Percentiles rank a stretch among this genome's conserved stretches.
Evolutionary conservation across 2,329 filamentous ascomycete species (phyloP).

Genomic region (Hirsutella minnesotensis): DNA sequence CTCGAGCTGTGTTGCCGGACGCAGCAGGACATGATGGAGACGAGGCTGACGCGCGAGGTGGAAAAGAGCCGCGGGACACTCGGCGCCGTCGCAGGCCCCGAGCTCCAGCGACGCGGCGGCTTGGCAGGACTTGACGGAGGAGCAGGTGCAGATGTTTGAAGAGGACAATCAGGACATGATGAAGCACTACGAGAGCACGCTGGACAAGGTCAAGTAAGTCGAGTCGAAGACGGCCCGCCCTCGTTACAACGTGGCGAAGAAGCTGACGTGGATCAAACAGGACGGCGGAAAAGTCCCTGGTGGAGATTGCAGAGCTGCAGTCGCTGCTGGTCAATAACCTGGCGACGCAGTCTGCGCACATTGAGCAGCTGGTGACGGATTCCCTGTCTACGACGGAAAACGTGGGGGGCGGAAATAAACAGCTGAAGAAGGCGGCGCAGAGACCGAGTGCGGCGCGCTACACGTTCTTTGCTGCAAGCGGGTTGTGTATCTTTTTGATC

Average conservation of each 20-base stretch:
- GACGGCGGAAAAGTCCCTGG: constrained; percentile 75
- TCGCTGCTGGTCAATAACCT: constrained; percentile 80
- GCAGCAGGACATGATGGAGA: constrained; percentile 90
- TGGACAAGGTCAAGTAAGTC: constrained; percentile 84
- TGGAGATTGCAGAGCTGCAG: constrained; percentile 89
- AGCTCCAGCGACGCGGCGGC: constrained; percentile 9
- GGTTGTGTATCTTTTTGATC: constrained; percentile 62
- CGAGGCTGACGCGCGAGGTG: constrained; percentile 68
- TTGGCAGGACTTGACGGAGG: constrained; percentile 54
- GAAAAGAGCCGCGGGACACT: constrained; percentile 86
- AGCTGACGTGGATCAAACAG: constrained; percentile 32
- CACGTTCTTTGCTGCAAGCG: constrained; percentile 70
- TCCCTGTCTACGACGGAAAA: constrained; percentile 75
- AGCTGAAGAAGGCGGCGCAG: constrained; percentile 73
- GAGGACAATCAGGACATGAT: constrained; percentile 88
- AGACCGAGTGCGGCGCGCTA: constrained; percentile 61
- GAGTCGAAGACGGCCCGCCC: too few relatives aligned
- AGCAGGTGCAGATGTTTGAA: constrained; percentile 89
- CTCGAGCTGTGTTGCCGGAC: constrained; percentile 65
- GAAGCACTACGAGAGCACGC: constrained; percentile 83
- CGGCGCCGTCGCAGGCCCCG: not conserved
- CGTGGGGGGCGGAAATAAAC: constrained; percentile 77
- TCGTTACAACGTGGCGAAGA: too few relatives aligned
- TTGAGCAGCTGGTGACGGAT: constrained; percentile 79
- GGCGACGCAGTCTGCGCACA: constrained; percentile 73